Base-by-base conservation (phyloP, 2,329 filamentous ascomycete species). In the Orbilia brochopaga region DNA sequence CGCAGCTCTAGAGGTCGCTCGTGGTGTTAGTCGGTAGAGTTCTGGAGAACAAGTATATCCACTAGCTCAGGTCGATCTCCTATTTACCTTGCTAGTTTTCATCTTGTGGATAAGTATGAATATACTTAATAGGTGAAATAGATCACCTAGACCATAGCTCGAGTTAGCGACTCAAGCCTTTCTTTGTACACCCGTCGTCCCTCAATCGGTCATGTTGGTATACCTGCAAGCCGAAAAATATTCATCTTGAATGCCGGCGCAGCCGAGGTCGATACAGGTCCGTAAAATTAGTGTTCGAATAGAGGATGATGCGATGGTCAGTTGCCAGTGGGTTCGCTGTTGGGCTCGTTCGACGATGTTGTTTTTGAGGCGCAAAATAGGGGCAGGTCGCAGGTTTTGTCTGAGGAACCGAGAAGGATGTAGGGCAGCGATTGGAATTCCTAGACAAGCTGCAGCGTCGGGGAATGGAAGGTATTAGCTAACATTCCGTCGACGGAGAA, bases 71-170 rank as follows among this genome's bases (percentile, higher is more conserved):
- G 10, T 23, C 42, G 30, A 15, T 32, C 48, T 54, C 53, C 53
- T 42, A 55, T 48, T 32, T 73, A 76, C 75, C 65, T 80, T 81
- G 63, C 74, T 76, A 51, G 72, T 74, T 77, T 88, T 88, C 92
- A 99, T 99, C 85, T 99, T 99, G 80, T 96, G 92, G 74, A 99
- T 84, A 73, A 99, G 84, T 77, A 99, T 96, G 77, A 96, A 84
- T 79, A 99, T 96, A 60, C 93, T 97, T 74, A 89, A 84, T 77
- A 99, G 83, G 84, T 99, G 94, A 83, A 92, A 97, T 79, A 99
- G 86, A 84, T 99, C 94, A 82, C 88, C 92, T 96, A 76, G 65
- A 61, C 5, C 2, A 13, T 17, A 42, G 13, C 37, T 17, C 13
- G 3, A 6, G 37, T 42, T 17, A 42, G 37, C n/a, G 15, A 4